Evolutionary conservation across 352 stramenopile species (phyloP).

Genomic region (Pelagophyceae sp.): DNA sequence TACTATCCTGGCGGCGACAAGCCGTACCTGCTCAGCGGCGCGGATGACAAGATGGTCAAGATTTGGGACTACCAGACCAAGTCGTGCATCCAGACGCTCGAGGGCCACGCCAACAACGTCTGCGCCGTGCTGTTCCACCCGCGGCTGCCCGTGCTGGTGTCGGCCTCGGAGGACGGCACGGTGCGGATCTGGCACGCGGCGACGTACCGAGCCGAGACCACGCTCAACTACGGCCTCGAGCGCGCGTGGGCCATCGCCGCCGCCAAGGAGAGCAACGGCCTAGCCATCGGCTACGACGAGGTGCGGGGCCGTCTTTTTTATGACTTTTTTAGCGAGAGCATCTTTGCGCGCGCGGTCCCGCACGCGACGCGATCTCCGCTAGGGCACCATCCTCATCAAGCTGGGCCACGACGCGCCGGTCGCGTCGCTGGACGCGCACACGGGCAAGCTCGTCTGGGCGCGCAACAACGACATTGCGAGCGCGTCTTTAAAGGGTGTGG

Average conservation of each 20-base stretch:
- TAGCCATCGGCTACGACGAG: conserved; percentile 90
- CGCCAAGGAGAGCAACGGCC: conserved; percentile 66
- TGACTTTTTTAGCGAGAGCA: conserved; percentile 14
- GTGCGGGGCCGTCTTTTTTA: too few relatives aligned
- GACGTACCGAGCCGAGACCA: conserved; percentile 94
- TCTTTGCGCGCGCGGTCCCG: conserved; percentile 42
- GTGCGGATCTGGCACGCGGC: conserved; percentile 62
- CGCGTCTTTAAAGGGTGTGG: conserved; percentile 71
- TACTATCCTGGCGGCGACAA: conserved; percentile 98
- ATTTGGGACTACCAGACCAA: conserved; percentile 93
- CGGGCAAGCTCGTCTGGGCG: conserved; percentile 93
- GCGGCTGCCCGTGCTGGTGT: conserved; percentile 93
- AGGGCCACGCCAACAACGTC: conserved; percentile 98
- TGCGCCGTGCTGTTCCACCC: conserved; percentile 95
- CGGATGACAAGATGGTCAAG: conserved; percentile 92
- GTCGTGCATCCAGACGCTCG: conserved; percentile 81
- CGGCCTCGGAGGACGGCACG: conserved; percentile 90
- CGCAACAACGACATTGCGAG: conserved; percentile 96
- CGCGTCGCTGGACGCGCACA: conserved; percentile 88
- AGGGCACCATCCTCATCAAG: conserved; percentile 89
- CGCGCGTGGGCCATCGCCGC: conserved; percentile 87
- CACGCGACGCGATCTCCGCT: too few relatives aligned
- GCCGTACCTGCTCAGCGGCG: conserved; percentile 92
- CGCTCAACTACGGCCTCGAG: conserved; percentile 98
- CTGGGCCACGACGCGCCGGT: conserved; percentile 94